Conservation (phyloP, 148 eudicot species). For the Bassia scoparia region DNA sequence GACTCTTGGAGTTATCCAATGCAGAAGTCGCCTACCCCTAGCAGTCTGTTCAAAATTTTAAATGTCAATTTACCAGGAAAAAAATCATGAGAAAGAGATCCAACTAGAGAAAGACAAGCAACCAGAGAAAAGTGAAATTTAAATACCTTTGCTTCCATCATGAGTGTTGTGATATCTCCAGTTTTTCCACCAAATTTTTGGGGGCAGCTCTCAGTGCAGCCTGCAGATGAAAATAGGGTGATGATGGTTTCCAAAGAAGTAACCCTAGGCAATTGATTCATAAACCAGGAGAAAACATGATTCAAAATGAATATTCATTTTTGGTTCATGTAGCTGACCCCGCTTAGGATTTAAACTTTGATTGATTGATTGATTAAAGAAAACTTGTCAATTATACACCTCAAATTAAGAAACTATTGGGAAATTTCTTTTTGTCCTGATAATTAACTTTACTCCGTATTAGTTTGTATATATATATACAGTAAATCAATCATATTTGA, state of each 20-base stretch:
- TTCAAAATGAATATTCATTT: too few species aligned
- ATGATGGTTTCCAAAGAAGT: background rate
- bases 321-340: too few species aligned
- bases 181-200: slow-evolving; percentile 56
- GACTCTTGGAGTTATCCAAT: slow-evolving; percentile 56
- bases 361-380: too few species aligned
- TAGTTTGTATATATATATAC: too few species aligned
- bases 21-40: slow-evolving; percentile 57
- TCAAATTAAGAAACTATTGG: background rate
- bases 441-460: background rate
- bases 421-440: background rate
- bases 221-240: slow-evolving; percentile 33
- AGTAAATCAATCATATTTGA: background rate
- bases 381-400: background rate
- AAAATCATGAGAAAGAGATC: background rate
- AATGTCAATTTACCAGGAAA: slow-evolving; percentile 1
- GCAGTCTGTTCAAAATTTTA: slow-evolving; percentile 45
- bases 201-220: slow-evolving; percentile 78
- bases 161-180: slow-evolving; percentile 55
- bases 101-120: background rate
- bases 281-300: background rate
- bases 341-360: too few species aligned
- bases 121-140: slow-evolving; percentile 8
- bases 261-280: background rate
- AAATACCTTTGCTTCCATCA: slow-evolving; percentile 74